Evolutionary conservation across 257 asterid species (phyloP), one percentile per base, ranked within the genome.

Genomic region (Solanum infundibuliforme): DNA sequence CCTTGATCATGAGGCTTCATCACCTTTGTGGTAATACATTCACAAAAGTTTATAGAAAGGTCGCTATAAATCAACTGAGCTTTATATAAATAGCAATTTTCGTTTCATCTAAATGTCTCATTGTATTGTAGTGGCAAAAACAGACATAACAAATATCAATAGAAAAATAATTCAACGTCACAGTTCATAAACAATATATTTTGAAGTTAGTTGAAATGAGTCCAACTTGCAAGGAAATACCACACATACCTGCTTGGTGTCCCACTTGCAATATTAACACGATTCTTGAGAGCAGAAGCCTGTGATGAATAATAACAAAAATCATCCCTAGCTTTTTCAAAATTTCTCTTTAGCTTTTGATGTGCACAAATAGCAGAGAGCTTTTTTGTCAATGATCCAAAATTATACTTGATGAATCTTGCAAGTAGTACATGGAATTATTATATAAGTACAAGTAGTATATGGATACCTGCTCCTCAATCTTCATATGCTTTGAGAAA

Each of bases 401-500:
- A 14, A 81, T 18, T 18, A 3, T 48, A 48, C 8, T 8, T 46
- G 2, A 21, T 82, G 21, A 31, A 9, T 31, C 41, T 79, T 29
- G 86, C 43, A 48, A 46, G 68, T 81, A 81, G 66, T 18, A 16
- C 4, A 75, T 7, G 60, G 5, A 27, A 73, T 9, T 32, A 1
- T 72, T 34, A 8, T 18, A 5, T 4, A 72, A 32, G 12, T 75
- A 36, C 32, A 20, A 75, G 83, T 7, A 38, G 35, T 38, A 76
- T 76, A 65, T 52, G 85, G 12, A 35, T 87, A 97, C 99, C 99
- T 97, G 99, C 93, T 97, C 99, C 88, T 95, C 98, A 90, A 97
- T 85, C 95, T 97, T 97, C 96, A 97, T 96, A 88, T 97, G 99
- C 95, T 97, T 97, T 29, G 99, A 93, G 91, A 97, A 97, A 75